Evolutionary conservation across 2,329 filamentous ascomycete genomes (phyloP).

Genomic region (Epichloe typhina): DNA sequence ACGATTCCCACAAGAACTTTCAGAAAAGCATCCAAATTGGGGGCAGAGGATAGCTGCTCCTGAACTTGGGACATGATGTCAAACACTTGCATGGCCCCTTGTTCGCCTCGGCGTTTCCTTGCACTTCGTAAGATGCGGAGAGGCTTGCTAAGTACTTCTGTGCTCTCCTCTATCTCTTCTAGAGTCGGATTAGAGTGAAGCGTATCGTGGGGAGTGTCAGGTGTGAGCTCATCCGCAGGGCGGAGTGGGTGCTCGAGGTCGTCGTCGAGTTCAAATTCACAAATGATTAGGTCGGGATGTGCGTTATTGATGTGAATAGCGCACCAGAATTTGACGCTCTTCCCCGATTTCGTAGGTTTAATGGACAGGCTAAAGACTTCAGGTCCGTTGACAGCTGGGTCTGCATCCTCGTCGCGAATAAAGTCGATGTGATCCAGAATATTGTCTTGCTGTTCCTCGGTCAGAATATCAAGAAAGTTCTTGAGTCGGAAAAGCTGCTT

Average conservation of each 20-base stretch:
- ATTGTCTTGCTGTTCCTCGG: conserved; percentile 72
- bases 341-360: conserved; percentile 37
- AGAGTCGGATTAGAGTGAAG: conserved; percentile 57
- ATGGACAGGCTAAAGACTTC: conserved; percentile 76
- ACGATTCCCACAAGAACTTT: conserved; percentile 76
- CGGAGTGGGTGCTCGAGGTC: conserved; percentile 56
- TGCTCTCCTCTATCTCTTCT: conserved; percentile 65
- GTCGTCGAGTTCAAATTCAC: conserved; percentile 80
- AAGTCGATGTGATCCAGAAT: conserved; percentile 80
- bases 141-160: conserved; percentile 60
- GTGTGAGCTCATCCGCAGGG: conserved; percentile 44
- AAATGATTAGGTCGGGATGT: conserved; percentile 61
- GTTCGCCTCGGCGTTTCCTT: conserved; percentile 61
- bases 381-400: conserved; percentile 62
- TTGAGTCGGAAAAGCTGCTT: conserved; percentile 59
- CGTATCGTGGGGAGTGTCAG: conserved; percentile 58
- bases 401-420: conserved; percentile 68
- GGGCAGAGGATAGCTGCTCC: conserved; percentile 65
- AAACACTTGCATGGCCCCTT: conserved; percentile 78
- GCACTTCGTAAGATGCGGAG: conserved; percentile 65
- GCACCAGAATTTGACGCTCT: conserved; percentile 66
- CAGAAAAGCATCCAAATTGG: conserved; percentile 57
- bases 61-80: conserved; percentile 88
- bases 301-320: conserved; percentile 64
- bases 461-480: conserved; percentile 73